phyloP scores from a whole-genome alignment of 2,329 filamentous ascomycete genomes.

The Sporothrix globosa region DNA sequence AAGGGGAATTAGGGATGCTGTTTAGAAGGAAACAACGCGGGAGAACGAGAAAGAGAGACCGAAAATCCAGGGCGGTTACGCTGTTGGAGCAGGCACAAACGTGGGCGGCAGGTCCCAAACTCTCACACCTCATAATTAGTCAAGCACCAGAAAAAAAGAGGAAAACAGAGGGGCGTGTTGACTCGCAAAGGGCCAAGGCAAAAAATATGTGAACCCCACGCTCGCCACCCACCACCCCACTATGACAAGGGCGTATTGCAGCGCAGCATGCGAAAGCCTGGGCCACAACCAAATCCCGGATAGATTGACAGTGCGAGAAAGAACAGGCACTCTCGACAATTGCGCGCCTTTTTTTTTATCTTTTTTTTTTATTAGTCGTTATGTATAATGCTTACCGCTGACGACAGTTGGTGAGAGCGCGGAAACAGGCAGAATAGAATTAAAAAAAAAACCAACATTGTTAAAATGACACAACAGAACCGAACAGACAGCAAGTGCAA shows the following conservation, averaged over 20 bases:
- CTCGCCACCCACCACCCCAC: constrained; percentile 29
- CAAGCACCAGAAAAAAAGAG: not conserved
- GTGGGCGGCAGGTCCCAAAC: not conserved
- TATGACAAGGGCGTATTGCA: constrained; percentile 13
- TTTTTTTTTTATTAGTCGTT: not conserved
- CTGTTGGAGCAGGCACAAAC: not conserved
- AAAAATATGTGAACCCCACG: constrained; percentile 25
- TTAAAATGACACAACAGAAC: not conserved
- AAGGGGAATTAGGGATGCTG: constrained; percentile 1
- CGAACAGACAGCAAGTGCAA: not conserved
- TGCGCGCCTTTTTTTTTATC: not conserved
- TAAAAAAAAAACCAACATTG: too few species aligned
- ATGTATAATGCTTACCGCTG: too few species aligned
- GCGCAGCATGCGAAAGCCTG: not conserved
- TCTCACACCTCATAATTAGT: constrained; percentile 25
- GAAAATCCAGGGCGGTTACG: not conserved
- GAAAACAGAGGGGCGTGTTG: constrained; percentile 6
- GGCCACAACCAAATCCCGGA: constrained; percentile 4
- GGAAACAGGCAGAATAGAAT: too few species aligned
- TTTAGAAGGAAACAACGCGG: constrained; percentile 12
- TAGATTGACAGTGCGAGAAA: constrained; percentile 24
- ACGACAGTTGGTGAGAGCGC: too few species aligned
- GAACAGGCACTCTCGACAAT: not conserved
- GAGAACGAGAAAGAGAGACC: not conserved
- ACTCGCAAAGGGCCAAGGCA: not conserved